Percentiles rank a stretch among this genome's conserved stretches.
phyloP scores from a whole-genome alignment of 305 asterid species.

The Euphrasia arctica region DNA sequence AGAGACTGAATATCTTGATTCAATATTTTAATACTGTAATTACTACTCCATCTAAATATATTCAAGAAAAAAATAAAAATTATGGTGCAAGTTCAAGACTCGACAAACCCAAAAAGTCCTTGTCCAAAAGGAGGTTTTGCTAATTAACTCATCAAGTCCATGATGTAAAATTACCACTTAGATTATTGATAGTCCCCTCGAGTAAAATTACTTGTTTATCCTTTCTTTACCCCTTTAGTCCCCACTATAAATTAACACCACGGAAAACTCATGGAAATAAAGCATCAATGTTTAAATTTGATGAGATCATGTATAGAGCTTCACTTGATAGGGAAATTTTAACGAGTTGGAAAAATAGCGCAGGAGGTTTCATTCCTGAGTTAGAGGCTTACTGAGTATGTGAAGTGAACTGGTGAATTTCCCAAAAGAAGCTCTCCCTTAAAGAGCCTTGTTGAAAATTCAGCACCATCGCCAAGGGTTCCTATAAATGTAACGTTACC shows the following conservation, averaged over 20 bases:
- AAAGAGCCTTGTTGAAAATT: constrained; percentile 66
- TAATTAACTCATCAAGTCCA: not conserved
- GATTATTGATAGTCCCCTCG: not conserved
- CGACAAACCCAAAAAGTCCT: too few species aligned
- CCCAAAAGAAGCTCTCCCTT: constrained; percentile 58
- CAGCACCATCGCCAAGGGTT: constrained; percentile 43
- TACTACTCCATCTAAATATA: too few species aligned
- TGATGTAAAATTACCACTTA: not conserved
- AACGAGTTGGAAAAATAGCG: not conserved
- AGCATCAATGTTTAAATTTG: not conserved
- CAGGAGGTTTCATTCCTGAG: constrained; percentile 1
- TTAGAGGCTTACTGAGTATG: constrained; percentile 62
- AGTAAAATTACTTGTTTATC: too few species aligned
- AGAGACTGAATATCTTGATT: too few species aligned
- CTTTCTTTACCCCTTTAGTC: not conserved
- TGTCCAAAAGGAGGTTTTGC: not conserved
- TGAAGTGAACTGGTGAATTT: constrained; percentile 46
- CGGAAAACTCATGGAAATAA: not conserved
- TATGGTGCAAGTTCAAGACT: too few species aligned
- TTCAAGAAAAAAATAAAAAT: too few species aligned
- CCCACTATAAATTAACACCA: not conserved
- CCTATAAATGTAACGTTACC: constrained; percentile 79
- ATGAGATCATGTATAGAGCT: not conserved
- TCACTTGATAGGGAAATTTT: not conserved
- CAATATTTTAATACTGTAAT: too few species aligned